These are phyloP conservation scores for Amesomyces nigricolor DNA, from an alignment of 2,329 filamentous ascomycete species.

Conservation along the genomic window DNA sequence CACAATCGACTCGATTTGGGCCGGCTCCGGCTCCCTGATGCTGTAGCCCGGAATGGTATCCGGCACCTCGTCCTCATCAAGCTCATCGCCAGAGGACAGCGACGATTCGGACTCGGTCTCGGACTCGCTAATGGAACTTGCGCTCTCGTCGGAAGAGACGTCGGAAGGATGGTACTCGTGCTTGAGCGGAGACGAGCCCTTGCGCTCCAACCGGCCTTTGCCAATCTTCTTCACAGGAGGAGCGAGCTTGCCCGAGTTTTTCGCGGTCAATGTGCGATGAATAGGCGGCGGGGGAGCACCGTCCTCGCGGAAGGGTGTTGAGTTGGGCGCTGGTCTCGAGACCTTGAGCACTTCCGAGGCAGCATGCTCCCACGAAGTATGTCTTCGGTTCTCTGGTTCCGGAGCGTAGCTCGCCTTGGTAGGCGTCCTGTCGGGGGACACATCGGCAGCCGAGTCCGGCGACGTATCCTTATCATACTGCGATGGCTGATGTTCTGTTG, in stretches of 20 bases:
- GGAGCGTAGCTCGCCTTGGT: conserved; percentile 24
- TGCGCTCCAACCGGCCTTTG: conserved; percentile 52
- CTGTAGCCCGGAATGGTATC: conserved; percentile 55
- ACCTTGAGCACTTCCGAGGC: conserved; percentile 35
- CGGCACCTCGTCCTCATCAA: conserved; percentile 56
- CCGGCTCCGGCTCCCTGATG: conserved; percentile 40
- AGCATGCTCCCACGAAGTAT: conserved; percentile 35
- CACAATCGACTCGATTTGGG: conserved; percentile 37
- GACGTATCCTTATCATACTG: conserved; percentile 26
- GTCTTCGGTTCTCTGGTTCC: conserved; percentile 28
- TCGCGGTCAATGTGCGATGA: conserved; percentile 42
- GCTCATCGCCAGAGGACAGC: conserved; percentile 48
- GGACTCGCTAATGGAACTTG: conserved; percentile 49
- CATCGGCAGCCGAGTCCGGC: conserved; percentile 14
- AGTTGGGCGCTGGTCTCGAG: conserved; percentile 32
- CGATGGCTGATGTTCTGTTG: conserved; percentile 33
- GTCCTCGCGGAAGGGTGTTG: conserved; percentile 43
- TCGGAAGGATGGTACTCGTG: conserved; percentile 92
- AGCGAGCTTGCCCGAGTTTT: conserved; percentile 37
- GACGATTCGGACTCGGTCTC: conserved; percentile 47
- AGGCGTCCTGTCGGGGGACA: conserved; percentile 36
- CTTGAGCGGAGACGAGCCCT: conserved; percentile 88
- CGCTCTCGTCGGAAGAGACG: conserved; percentile 50
- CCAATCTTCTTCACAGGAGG: conserved; percentile 46
- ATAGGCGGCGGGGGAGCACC: conserved; percentile 51